Percentiles rank a stretch among this genome's conserved stretches.
Conservation (phyloP, 2,329 filamentous ascomycete species). For the Ophiostoma sp. region DNA sequence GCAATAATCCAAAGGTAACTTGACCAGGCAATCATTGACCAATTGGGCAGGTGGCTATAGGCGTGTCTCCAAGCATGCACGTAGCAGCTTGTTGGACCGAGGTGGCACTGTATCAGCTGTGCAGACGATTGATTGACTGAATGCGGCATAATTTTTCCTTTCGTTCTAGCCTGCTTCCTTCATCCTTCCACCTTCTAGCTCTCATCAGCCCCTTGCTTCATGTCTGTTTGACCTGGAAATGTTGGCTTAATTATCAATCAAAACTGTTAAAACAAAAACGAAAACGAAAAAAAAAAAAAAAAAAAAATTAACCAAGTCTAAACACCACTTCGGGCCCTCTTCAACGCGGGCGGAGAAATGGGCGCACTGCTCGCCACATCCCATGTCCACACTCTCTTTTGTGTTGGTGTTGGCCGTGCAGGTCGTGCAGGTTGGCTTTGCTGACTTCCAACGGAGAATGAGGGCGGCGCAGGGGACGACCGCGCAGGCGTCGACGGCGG, state of each 20-base stretch:
- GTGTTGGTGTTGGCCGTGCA: background rate
- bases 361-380: slow-evolving; percentile 20
- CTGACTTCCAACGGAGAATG: background rate
- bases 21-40: background rate
- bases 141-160: background rate
- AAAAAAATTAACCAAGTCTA: background rate
- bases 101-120: background rate
- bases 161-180: background rate
- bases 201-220: slow-evolving; percentile 10
- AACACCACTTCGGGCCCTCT: slow-evolving; percentile 20
- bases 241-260: background rate
- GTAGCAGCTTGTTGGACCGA: background rate
- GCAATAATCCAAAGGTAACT: too few relatives aligned
- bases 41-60: background rate
- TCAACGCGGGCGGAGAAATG: slow-evolving; percentile 25
- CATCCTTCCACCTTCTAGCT: background rate
- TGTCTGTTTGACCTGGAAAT: background rate
- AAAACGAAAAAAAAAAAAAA: too few relatives aligned
- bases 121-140: background rate
- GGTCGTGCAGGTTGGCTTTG: background rate
- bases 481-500: background rate
- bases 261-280: too few relatives aligned
- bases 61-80: background rate
- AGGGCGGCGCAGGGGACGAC: background rate
- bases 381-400: background rate